A percentile compares a stretch with the other conserved stretches of the same genome.
These are phyloP conservation scores for Wickerhamomyces chaumierensis DNA, from an alignment of 805 yeast genomes.

Conservation along the genomic window DNA sequence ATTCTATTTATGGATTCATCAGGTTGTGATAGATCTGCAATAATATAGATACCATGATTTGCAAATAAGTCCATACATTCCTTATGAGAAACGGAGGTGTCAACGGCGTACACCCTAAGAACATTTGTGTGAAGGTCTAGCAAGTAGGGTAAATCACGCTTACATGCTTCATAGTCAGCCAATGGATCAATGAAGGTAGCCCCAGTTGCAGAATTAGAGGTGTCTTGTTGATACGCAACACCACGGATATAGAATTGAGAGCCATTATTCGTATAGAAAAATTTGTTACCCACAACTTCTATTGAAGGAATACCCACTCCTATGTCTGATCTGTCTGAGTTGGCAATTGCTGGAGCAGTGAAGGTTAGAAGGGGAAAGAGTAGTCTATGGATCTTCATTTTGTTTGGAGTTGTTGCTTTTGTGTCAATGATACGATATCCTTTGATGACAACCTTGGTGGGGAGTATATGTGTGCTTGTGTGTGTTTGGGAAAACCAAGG, in stretches of 20 bases:
- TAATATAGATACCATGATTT: constrained; percentile 75
- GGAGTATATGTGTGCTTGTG: too few species aligned
- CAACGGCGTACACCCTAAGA: constrained; percentile 69
- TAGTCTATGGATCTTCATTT: too few species aligned
- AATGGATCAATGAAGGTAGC: constrained; percentile 48
- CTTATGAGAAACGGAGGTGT: constrained; percentile 54
- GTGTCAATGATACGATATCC: too few species aligned
- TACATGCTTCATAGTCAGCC: constrained; percentile 48
- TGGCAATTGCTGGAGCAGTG: too few species aligned
- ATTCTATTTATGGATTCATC: constrained; percentile 57
- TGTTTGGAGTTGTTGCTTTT: too few species aligned
- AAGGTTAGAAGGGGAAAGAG: too few species aligned
- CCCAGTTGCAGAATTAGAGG: constrained; percentile 29
- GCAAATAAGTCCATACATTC: constrained; percentile 56
- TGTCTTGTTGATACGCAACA: constrained; percentile 61
- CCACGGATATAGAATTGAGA: constrained; percentile 70
- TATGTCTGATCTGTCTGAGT: constrained; percentile 13
- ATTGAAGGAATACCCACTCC: constrained; percentile 33
- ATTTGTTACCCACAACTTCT: constrained; percentile 55
- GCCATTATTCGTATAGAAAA: constrained; percentile 58
- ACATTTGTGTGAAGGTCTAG: constrained; percentile 51
- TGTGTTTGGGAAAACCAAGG: too few species aligned
- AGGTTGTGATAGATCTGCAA: constrained; percentile 78
- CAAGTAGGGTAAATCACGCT: constrained; percentile 63
- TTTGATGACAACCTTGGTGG: too few species aligned